Conservation (phyloP, 352 stramenopile genomes). For the Phytophthora idaei region DNA sequence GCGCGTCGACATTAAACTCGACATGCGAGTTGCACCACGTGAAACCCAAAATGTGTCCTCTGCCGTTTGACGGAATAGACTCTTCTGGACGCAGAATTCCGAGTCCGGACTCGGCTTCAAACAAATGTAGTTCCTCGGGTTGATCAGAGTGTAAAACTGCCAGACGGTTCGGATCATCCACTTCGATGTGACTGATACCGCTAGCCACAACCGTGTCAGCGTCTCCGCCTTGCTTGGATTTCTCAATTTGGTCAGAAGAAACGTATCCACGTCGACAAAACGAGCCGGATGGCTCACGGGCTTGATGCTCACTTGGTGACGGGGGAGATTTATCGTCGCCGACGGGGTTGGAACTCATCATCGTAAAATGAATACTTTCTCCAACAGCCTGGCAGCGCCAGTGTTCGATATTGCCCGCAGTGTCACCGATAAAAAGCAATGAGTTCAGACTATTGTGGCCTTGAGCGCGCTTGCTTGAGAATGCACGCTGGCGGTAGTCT, state of each 20-base stretch:
- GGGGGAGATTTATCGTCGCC: slow-evolving; percentile 8
- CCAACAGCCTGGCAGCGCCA: slow-evolving; percentile 72
- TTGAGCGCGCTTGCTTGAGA: slow-evolving; percentile 52
- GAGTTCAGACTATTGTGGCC: slow-evolving; percentile 60
- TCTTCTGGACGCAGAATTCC: slow-evolving; percentile 80
- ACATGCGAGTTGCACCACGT: slow-evolving; percentile 84
- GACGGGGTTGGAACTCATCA: slow-evolving; percentile 63
- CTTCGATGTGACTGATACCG: slow-evolving; percentile 76
- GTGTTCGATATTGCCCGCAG: slow-evolving; percentile 62
- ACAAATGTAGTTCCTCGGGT: slow-evolving; percentile 65
- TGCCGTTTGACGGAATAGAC: slow-evolving; percentile 57
- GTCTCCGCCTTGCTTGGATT: slow-evolving; percentile 14
- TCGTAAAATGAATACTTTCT: slow-evolving; percentile 65
- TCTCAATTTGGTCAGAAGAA: slow-evolving; percentile 18
- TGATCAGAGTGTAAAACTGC: slow-evolving; percentile 60
- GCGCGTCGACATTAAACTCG: slow-evolving; percentile 83
- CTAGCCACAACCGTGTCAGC: background rate
- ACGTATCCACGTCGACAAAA: slow-evolving; percentile 50
- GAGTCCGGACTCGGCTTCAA: slow-evolving; percentile 82
- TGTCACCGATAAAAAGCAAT: slow-evolving; percentile 77
- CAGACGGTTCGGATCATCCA: slow-evolving; percentile 85
- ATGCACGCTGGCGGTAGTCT: slow-evolving; percentile 83
- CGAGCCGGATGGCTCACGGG: slow-evolving; percentile 10
- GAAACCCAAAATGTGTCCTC: slow-evolving; percentile 69
- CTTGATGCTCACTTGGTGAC: slow-evolving; percentile 10